Evolutionary conservation across 1,284 basidiomycete genomes (phyloP).

Genomic region (Mycosarcoma mackinlayi): DNA sequence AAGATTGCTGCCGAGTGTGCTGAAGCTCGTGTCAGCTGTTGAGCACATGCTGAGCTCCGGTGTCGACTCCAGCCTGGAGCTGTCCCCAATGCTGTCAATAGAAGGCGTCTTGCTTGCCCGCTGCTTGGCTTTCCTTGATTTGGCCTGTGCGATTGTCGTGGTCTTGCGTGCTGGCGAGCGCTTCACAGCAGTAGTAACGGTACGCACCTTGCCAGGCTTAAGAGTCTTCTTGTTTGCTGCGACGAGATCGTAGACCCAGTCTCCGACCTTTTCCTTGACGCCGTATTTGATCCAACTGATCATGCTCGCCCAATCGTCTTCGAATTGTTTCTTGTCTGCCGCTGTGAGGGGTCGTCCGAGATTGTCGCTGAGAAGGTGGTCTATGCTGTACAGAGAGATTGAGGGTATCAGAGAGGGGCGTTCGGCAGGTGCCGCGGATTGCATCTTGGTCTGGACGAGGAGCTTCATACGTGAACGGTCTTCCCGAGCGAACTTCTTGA

Average conservation of each 20-base stretch:
- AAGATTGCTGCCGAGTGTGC: conserved; percentile 15
- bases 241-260: conserved; percentile 52
- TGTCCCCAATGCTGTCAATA: background rate
- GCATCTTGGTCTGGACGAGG: conserved; percentile 37
- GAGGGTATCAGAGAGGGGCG: background rate
- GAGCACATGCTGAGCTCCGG: conserved; percentile 44
- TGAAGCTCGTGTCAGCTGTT: conserved; percentile 32
- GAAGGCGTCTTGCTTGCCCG: conserved; percentile 21
- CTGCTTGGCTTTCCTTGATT: conserved; percentile 16
- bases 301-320: conserved; percentile 49
- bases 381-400: conserved; percentile 2
- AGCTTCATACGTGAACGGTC: conserved; percentile 34
- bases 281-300: conserved; percentile 53
- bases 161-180: conserved; percentile 26
- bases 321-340: conserved; percentile 23
- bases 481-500: conserved; percentile 44
- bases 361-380: conserved; percentile 24
- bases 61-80: conserved; percentile 15
- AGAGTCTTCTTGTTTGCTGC: conserved; percentile 29
- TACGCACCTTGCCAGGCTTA: conserved; percentile 9
- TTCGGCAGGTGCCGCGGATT: conserved; percentile 1
- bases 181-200: conserved; percentile 28
- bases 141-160: background rate
- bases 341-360: conserved; percentile 18
- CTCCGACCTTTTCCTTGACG: conserved; percentile 53